Percentiles rank a stretch among this genome's conserved stretches.
Evolutionary conservation across 345 rosid species (phyloP).

Genomic region (Citrus reticulata): DNA sequence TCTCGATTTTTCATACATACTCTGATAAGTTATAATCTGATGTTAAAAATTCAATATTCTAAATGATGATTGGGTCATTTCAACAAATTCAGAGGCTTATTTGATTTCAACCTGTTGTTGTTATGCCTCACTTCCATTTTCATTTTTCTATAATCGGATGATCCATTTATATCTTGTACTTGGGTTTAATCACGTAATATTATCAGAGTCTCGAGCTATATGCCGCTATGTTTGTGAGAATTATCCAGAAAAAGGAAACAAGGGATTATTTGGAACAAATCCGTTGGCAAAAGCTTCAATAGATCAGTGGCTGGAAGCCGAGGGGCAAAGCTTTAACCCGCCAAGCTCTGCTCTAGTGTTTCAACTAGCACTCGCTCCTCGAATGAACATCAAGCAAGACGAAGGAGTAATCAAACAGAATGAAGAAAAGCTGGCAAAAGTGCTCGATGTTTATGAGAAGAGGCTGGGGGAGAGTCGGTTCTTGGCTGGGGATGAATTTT

Average conservation of each 20-base stretch:
- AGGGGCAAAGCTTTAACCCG: conserved; percentile 58
- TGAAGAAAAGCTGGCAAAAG: conserved; percentile 48
- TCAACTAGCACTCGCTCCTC: conserved; percentile 59
- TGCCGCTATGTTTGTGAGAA: conserved; percentile 62
- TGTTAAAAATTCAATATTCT: not conserved
- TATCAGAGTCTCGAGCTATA: conserved; percentile 55
- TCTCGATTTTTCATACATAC: too few relatives aligned
- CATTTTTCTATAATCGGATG: not conserved
- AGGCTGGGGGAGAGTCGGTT: conserved; percentile 49
- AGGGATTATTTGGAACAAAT: conserved; percentile 43
- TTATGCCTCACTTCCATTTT: not conserved
- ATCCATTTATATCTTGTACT: not conserved
- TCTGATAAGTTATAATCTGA: too few relatives aligned
- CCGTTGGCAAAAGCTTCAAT: conserved; percentile 61
- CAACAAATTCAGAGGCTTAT: too few relatives aligned
- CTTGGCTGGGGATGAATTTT: conserved; percentile 67
- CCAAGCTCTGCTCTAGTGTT: conserved; percentile 49
- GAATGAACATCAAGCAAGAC: conserved; percentile 57
- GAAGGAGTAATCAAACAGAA: conserved; percentile 34
- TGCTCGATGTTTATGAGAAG: conserved; percentile 59
- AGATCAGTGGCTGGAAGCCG: conserved; percentile 81
- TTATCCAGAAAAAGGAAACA: conserved; percentile 48
- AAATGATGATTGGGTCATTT: not conserved
- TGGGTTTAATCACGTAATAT: not conserved
- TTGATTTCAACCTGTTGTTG: not conserved